These are phyloP conservation scores for Cytospora paraplurivora DNA, from an alignment of 2,329 filamentous ascomycete species.

Conservation along the genomic window DNA sequence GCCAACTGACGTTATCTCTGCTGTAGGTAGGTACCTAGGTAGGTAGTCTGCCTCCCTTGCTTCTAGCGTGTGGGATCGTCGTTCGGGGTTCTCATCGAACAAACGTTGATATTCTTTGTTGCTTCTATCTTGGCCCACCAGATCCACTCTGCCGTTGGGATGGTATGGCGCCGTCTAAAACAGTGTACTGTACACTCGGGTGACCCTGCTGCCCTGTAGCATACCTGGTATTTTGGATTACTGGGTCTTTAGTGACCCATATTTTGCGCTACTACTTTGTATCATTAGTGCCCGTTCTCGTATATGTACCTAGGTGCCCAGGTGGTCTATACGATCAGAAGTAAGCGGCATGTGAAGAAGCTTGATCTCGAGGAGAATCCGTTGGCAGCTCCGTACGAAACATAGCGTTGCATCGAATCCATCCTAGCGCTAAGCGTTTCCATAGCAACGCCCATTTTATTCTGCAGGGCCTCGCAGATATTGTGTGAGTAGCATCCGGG, in stretches of 20 bases:
- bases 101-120: neutral
- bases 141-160: too few relatives aligned
- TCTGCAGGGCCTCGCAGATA: slow-evolving; percentile 23
- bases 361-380: neutral
- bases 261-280: neutral
- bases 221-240: too few relatives aligned
- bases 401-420: slow-evolving; percentile 19
- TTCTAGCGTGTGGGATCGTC: too few relatives aligned
- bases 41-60: too few relatives aligned
- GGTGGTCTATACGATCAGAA: neutral
- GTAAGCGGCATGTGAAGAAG: slow-evolving; percentile 14
- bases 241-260: neutral
- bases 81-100: too few relatives aligned
- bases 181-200: too few relatives aligned
- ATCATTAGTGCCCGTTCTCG: neutral
- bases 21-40: neutral
- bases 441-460: slow-evolving; percentile 20
- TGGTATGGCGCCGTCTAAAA: neutral
- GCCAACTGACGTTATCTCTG: neutral
- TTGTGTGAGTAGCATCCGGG: slow-evolving; percentile 25
- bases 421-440: slow-evolving; percentile 22
- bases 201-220: too few relatives aligned
- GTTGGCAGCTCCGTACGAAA: slow-evolving; percentile 11
- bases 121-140: neutral
- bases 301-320: too few relatives aligned